Conservation (phyloP, 805 yeast genomes). For the Hanseniaspora singularis region DNA sequence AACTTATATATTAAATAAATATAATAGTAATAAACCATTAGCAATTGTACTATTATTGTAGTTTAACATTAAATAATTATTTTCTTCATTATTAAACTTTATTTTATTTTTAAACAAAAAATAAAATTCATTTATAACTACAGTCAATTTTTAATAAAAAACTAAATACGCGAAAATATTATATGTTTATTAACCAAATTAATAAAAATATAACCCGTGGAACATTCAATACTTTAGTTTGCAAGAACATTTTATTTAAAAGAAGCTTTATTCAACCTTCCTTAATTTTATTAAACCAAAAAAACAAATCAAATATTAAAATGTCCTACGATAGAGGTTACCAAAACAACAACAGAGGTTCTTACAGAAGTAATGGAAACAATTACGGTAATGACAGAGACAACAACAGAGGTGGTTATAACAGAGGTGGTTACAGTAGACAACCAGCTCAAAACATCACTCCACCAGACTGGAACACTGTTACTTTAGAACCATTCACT, state of each 20-base stretch:
- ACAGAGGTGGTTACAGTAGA: slow-evolving; percentile 28
- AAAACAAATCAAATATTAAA: slow-evolving; percentile 18
- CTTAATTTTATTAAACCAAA: not conserved
- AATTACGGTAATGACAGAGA: slow-evolving; percentile 25
- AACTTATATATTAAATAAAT: too few species aligned
- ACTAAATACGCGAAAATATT: too few species aligned
- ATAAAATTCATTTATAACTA: not conserved
- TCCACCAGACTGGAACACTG: slow-evolving; percentile 65
- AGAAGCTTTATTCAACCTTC: slow-evolving; percentile 1
- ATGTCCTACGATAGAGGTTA: slow-evolving; percentile 32
- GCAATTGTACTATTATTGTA: too few species aligned
- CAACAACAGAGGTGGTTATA: slow-evolving; percentile 30
- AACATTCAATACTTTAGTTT: slow-evolving; percentile 5
- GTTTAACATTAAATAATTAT: too few species aligned
- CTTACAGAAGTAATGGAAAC: slow-evolving; percentile 27
- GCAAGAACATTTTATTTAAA: not conserved
- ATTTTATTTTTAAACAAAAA: not conserved
- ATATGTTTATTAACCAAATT: not conserved
- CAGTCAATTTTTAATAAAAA: too few species aligned
- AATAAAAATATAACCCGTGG: slow-evolving; percentile 11
- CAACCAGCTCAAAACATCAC: slow-evolving; percentile 30
- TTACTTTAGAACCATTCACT: slow-evolving; percentile 71
- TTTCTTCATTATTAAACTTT: too few species aligned
- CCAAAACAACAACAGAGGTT: slow-evolving; percentile 32
- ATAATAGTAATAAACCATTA: too few species aligned